Conservation (phyloP, 2,329 filamentous ascomycete genomes). For the Corinectria fuckeliana region DNA sequence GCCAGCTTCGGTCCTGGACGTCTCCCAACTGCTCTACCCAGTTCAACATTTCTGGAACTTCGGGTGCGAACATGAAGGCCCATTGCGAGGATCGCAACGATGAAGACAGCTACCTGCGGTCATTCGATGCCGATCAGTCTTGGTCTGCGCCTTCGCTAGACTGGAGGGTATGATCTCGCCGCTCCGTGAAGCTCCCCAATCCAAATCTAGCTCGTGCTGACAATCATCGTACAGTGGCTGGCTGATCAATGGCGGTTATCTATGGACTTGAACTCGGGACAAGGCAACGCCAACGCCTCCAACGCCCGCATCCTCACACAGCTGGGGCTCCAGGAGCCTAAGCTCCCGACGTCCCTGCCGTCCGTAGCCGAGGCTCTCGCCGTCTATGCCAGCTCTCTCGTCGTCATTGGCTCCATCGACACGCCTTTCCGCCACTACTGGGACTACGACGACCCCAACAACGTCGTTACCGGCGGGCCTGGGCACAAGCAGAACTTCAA, state of each 20-base stretch:
- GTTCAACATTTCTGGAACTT: conserved; percentile 61
- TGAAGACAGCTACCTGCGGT: conserved; percentile 59
- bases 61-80: conserved; percentile 65
- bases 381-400: conserved; percentile 70
- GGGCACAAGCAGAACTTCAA: conserved; percentile 65
- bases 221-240: conserved; percentile 47
- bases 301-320: conserved; percentile 64
- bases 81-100: conserved; percentile 66
- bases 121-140: conserved; percentile 40
- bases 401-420: conserved; percentile 65
- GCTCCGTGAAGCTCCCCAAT: neutral
- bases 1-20: conserved; percentile 68
- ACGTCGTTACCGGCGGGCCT: conserved; percentile 48
- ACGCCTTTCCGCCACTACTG: conserved; percentile 67
- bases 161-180: conserved; percentile 51
- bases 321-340: conserved; percentile 50
- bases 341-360: conserved; percentile 60
- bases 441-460: conserved; percentile 46
- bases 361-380: conserved; percentile 78
- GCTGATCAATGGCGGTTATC: conserved; percentile 61
- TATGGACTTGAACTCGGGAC: conserved; percentile 63
- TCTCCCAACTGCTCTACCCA: conserved; percentile 71
- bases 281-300: conserved; percentile 61
- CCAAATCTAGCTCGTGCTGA: neutral
- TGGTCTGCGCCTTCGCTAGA: conserved; percentile 49